Percentiles rank a stretch among this genome's conserved stretches.
Conservation (phyloP, 2,329 filamentous ascomycete species). For the Fusarium sp. region DNA sequence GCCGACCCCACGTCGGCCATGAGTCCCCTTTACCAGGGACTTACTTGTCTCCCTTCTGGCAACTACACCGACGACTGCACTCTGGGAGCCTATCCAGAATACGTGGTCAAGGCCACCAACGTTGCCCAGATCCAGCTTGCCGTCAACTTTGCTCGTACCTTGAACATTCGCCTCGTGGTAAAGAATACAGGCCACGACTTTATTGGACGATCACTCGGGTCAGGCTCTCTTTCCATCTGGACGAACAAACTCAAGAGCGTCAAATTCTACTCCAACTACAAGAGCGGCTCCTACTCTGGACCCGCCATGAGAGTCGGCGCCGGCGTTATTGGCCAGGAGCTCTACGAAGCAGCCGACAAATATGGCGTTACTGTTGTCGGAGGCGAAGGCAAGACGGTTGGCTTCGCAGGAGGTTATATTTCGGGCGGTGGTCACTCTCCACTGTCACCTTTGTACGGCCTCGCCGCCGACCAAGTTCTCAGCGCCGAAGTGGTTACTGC, state of each 20-base stretch:
- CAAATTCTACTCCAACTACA: slow-evolving; percentile 52
- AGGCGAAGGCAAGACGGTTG: neutral
- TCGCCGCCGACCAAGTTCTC: neutral
- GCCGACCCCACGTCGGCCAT: neutral
- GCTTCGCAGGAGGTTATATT: neutral
- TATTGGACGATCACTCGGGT: slow-evolving; percentile 68
- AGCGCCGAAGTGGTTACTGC: neutral
- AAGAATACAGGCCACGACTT: slow-evolving; percentile 70
- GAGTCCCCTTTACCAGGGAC: neutral
- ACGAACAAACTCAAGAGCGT: slow-evolving; percentile 63
- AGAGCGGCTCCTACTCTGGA: slow-evolving; percentile 30
- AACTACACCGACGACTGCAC: neutral
- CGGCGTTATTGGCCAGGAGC: neutral
- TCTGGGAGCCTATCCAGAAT: neutral
- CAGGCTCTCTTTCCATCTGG: slow-evolving; percentile 65
- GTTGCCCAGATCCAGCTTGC: neutral
- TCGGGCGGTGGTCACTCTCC: neutral
- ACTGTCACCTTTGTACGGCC: neutral
- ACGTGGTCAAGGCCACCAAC: neutral
- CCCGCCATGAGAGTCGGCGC: neutral
- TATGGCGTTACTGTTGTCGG: too few relatives aligned
- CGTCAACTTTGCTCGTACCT: slow-evolving; percentile 54
- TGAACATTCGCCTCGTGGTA: slow-evolving; percentile 65
- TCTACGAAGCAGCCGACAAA: neutral
- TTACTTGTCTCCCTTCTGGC: neutral